These are phyloP conservation scores for Erodium texanum DNA, from an alignment of 441 rosid genomes.

Conservation along the genomic window DNA sequence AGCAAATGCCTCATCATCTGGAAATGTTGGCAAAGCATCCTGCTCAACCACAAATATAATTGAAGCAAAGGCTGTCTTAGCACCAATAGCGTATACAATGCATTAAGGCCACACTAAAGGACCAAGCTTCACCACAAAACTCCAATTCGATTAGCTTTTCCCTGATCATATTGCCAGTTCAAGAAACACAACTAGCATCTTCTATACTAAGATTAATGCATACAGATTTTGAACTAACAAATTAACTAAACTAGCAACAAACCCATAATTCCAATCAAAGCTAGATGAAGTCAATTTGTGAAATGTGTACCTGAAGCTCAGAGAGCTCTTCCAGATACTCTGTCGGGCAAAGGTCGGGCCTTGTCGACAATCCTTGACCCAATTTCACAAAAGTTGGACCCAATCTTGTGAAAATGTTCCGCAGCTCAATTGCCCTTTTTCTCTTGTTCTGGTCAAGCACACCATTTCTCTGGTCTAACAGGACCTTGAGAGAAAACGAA, in stretches of 20 bases:
- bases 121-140: too few species aligned
- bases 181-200: too few species aligned
- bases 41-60: slow-evolving; percentile 18
- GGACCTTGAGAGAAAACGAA: slow-evolving; percentile 52
- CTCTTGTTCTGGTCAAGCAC: slow-evolving; percentile 54
- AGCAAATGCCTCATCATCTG: slow-evolving; percentile 73
- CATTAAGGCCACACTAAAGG: too few species aligned
- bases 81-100: too few species aligned
- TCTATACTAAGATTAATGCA: not conserved
- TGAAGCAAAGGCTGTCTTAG: too few species aligned
- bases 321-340: slow-evolving; percentile 87
- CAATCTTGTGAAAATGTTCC: slow-evolving; percentile 57
- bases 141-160: too few species aligned
- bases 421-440: slow-evolving; percentile 52
- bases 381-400: slow-evolving; percentile 93
- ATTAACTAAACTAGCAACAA: too few species aligned
- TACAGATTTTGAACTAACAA: too few species aligned
- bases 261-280: not conserved
- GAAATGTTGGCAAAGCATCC: slow-evolving; percentile 92
- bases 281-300: too few species aligned
- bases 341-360: slow-evolving; percentile 91
- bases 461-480: slow-evolving; percentile 58
- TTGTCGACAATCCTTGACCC: slow-evolving; percentile 88
- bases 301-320: slow-evolving; percentile 66
- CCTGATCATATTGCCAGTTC: too few species aligned